Evolutionary conservation across 768 basidiomycete genomes (phyloP), one percentile per base, ranked within the genome.

Genomic region (Lactifluus volemus): DNA sequence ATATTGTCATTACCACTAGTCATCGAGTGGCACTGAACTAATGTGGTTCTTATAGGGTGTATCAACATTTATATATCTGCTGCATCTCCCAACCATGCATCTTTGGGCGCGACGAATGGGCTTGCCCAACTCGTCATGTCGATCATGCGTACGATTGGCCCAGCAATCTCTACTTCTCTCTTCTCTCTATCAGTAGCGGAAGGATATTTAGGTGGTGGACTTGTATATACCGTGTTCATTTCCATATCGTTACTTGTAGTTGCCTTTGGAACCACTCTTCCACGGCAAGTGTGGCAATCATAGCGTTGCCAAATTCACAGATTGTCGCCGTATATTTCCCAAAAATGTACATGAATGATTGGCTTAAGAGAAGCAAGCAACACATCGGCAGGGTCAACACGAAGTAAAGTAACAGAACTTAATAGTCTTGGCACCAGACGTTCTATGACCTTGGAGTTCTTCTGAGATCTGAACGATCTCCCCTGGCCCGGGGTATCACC

Each of bases 51-150:
- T 45, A 15, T 53, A 88, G 87, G 86, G 25, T 82, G 85, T 49
- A 71, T 88, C 32, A 88, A 86, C 71, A 86, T 89, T 53, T 86
- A 82, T 64, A 84, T 90, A 60, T 76, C 80, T 11, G 25, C 25
- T 2, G 25, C 25, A 25, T 25, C 25, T 25, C 25, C 25, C 25
- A 25, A 25, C 25, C 25, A 2, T 25, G 25, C 25, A 25, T 25
- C 25, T 25, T 25, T 25, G 25, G 25, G 25, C 2, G 25, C 25
- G 1, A 25, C 25, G 2, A 25, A 25, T 25, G 25, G 25, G 25
- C 25, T 25, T 2, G 1, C 25, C 25, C 73, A 79, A 77, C 65
- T 73, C 55, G 62, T 69, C 44, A 70, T 75, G 38, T 76, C 76
- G 47, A 67, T 76, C 60, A 72, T 70, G 68, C 75, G 78, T 47